phyloP scores from a whole-genome alignment of 192 early-diverging fungal species.

The Backusella tuberculispora region DNA sequence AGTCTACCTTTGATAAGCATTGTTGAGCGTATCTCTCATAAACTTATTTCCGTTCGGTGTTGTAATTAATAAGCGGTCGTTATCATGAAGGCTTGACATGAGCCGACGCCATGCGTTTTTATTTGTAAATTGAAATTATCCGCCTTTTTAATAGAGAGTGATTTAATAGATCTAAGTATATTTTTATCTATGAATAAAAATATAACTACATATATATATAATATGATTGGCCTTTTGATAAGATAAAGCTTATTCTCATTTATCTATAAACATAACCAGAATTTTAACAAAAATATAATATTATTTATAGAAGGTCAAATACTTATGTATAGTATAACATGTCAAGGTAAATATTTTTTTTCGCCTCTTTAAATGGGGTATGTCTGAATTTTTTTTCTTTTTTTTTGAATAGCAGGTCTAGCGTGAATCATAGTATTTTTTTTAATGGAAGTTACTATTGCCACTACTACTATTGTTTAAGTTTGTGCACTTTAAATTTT shows the following conservation, averaged over 20 bases:
- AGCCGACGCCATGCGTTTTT: background rate
- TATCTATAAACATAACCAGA: background rate
- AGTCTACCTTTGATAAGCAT: slow-evolving; percentile 11
- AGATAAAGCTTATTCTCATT: background rate
- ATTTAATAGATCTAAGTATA: no score
- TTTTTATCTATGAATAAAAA: background rate
- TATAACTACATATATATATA: background rate
- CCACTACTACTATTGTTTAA: background rate
- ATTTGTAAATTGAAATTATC: background rate
- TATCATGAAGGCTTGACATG: background rate
- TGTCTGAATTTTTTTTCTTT: background rate
- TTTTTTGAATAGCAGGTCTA: background rate
- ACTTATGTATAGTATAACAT: background rate
- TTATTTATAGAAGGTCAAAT: no score
- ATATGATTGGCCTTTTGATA: background rate
- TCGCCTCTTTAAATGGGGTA: background rate
- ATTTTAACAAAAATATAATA: no score
- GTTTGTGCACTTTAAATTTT: background rate
- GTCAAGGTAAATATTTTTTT: slow-evolving; percentile 1
- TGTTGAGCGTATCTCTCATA: background rate
- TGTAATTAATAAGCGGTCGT: background rate
- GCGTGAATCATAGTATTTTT: background rate
- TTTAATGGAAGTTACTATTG: background rate
- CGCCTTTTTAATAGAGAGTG: background rate
- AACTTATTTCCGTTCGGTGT: slow-evolving; percentile 8